phyloP scores from a whole-genome alignment of 306 rosid genomes.

The Spatholobus suberectus region DNA sequence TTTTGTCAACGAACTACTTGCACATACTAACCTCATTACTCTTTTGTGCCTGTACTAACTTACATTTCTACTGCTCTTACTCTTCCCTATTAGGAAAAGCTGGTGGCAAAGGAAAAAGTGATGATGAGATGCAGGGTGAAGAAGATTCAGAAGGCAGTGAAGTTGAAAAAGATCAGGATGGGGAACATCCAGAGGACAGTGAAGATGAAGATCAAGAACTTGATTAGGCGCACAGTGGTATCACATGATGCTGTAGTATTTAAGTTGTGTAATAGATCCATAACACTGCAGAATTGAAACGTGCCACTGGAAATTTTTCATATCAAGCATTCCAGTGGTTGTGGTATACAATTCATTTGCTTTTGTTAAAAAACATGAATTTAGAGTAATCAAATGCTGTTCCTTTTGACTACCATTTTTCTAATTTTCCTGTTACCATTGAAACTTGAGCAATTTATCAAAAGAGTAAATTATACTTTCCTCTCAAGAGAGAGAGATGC shows the following conservation, averaged over 20 bases:
- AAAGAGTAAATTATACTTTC: too few species aligned
- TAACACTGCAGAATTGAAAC: conserved; percentile 16
- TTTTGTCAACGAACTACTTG: neutral
- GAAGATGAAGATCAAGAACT: conserved; percentile 34
- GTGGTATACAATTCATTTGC: neutral
- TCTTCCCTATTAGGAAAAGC: conserved; percentile 45
- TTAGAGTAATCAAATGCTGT: neutral
- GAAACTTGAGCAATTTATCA: neutral
- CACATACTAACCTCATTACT: neutral
- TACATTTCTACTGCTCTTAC: neutral
- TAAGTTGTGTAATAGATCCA: neutral
- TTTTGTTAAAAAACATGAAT: conserved; percentile 17
- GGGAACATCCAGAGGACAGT: conserved; percentile 15
- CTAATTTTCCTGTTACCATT: too few species aligned
- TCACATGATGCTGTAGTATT: neutral
- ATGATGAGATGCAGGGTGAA: conserved; percentile 52
- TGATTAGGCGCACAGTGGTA: conserved; percentile 22
- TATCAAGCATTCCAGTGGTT: conserved; percentile 35
- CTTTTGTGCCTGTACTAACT: neutral
- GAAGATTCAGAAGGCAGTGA: conserved; percentile 44
- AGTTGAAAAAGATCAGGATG: conserved; percentile 48
- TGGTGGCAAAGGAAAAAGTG: conserved; percentile 52
- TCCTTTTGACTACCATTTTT: neutral
- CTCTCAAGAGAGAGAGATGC: too few species aligned
- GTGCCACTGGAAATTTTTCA: conserved; percentile 34